These are phyloP conservation scores for Penstemon davidsonii DNA, from an alignment of 257 asterid species.

Conservation along the genomic window DNA sequence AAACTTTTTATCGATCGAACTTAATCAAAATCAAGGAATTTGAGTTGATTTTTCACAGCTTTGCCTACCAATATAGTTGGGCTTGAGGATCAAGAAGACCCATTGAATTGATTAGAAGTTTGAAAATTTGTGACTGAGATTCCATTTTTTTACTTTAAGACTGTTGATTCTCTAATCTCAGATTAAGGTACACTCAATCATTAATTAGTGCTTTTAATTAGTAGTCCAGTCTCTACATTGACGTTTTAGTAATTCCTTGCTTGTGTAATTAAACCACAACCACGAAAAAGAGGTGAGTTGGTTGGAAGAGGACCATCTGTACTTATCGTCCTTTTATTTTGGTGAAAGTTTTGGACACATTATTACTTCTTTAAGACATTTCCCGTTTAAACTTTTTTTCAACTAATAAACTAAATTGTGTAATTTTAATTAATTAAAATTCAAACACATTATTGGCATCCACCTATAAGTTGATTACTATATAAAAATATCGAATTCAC, in stretches of 20 bases:
- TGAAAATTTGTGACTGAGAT: slow-evolving; percentile 18
- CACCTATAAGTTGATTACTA: too few relatives aligned
- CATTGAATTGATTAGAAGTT: slow-evolving; percentile 6
- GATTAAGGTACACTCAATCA: slow-evolving; percentile 13
- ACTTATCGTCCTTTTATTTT: too few relatives aligned
- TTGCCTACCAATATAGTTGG: background rate
- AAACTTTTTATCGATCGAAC: too few relatives aligned
- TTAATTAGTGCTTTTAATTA: background rate
- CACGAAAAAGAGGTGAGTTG: background rate
- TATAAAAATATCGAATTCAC: too few relatives aligned
- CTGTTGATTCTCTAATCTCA: slow-evolving; percentile 19
- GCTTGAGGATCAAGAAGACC: background rate
- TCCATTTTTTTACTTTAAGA: slow-evolving; percentile 11
- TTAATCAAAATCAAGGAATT: too few relatives aligned
- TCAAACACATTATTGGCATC: too few relatives aligned
- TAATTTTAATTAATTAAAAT: too few relatives aligned
- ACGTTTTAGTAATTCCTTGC: too few relatives aligned
- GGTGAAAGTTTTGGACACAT: too few relatives aligned
- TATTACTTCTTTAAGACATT: too few relatives aligned
- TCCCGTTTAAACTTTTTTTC: too few relatives aligned
- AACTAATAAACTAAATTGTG: too few relatives aligned
- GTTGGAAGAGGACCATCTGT: background rate
- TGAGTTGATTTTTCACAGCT: background rate
- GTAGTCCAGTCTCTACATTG: background rate
- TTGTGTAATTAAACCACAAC: background rate